phyloP scores from a whole-genome alignment of 2,329 filamentous ascomycete genomes.

The Alternaria viburni region DNA sequence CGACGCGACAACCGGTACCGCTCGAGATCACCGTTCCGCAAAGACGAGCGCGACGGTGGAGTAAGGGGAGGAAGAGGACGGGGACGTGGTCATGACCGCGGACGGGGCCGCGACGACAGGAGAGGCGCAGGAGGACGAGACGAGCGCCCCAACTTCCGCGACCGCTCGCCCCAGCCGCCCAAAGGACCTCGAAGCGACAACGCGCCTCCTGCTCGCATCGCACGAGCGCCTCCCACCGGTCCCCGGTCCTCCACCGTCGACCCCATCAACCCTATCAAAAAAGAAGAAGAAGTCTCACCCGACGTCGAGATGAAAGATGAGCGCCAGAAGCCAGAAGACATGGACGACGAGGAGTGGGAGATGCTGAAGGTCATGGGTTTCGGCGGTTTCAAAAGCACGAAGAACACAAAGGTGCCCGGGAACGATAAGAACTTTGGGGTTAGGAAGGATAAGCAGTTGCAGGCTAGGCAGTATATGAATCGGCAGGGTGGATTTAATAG shows the following conservation, averaged over 20 bases:
- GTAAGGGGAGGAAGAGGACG: slow-evolving; percentile 19
- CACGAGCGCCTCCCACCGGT: slow-evolving; percentile 16
- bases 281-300: slow-evolving; percentile 18
- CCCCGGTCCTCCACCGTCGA: slow-evolving; percentile 8
- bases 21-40: slow-evolving; percentile 35
- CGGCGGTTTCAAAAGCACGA: slow-evolving; percentile 81
- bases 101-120: slow-evolving; percentile 18
- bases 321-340: slow-evolving; percentile 43
- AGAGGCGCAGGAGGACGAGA: slow-evolving; percentile 16
- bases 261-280: slow-evolving; percentile 17
- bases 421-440: slow-evolving; percentile 81
- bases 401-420: slow-evolving; percentile 85
- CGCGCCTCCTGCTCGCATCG: slow-evolving; percentile 11
- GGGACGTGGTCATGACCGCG: slow-evolving; percentile 15
- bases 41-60: slow-evolving; percentile 28
- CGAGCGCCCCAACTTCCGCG: slow-evolving; percentile 10
- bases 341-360: slow-evolving; percentile 70
- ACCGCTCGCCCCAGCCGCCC: slow-evolving; percentile 30
- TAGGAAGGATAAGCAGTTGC: slow-evolving; percentile 89
- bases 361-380: slow-evolving; percentile 94
- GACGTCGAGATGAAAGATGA: slow-evolving; percentile 40
- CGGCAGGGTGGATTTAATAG: slow-evolving; percentile 81
- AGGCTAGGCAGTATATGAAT: slow-evolving; percentile 98
- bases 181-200: slow-evolving; percentile 30
- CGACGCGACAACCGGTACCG: slow-evolving; percentile 33